A percentile compares a stretch with the other conserved stretches of the same genome.
These are phyloP conservation scores for Gastrodia elata DNA, from an alignment of 106 monocot species.

Conservation along the genomic window DNA sequence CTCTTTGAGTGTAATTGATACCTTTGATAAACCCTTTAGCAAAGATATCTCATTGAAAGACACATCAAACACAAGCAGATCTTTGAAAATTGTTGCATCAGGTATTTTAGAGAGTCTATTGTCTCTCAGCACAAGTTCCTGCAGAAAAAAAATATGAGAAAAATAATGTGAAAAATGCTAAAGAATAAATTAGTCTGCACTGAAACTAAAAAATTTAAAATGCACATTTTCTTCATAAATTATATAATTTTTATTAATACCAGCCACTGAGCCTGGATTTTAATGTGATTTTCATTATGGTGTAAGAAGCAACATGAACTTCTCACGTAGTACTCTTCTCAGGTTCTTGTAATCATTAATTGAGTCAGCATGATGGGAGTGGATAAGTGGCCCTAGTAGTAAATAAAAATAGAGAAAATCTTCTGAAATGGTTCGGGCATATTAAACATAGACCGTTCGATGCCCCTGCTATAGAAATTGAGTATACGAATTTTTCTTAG, in stretches of 20 bases:
- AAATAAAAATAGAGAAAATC: no score
- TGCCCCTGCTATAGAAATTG: no score
- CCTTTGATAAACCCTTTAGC: conserved; percentile 64
- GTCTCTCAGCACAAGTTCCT: conserved; percentile 89
- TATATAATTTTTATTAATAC: background rate
- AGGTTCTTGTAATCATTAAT: background rate
- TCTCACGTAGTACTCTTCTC: background rate
- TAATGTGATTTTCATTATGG: background rate
- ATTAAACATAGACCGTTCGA: no score
- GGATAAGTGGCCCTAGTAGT: no score
- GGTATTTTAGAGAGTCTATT: conserved; percentile 77
- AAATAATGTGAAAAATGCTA: background rate
- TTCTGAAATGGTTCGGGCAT: no score
- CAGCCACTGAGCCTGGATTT: background rate
- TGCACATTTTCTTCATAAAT: background rate
- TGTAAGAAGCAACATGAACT: background rate
- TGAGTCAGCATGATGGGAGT: background rate
- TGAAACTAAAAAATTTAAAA: background rate
- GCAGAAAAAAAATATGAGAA: conserved; percentile 8
- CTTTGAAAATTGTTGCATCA: conserved; percentile 82
- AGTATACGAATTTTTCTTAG: no score
- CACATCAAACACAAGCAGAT: conserved; percentile 80
- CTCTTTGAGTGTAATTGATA: conserved; percentile 69
- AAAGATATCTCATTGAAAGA: conserved; percentile 92
- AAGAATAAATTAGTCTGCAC: background rate